Conservation (phyloP, 2,329 filamentous ascomycete species). For the Fusarium nematophilum region DNA sequence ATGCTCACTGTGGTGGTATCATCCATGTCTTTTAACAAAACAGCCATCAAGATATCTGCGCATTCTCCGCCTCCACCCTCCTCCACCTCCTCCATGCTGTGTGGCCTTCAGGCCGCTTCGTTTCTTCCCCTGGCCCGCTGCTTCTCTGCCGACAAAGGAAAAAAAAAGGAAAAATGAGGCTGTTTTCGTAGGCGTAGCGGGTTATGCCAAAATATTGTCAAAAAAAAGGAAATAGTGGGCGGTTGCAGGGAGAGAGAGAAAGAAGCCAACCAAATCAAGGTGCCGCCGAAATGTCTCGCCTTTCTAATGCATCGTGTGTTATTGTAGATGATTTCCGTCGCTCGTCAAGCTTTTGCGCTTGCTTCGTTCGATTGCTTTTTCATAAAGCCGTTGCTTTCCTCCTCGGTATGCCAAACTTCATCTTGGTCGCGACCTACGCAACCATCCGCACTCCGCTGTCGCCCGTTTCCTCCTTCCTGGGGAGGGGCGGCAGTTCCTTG, state of each 20-base stretch:
- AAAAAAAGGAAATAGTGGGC: conserved; percentile 36
- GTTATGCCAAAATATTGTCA: conserved; percentile 33
- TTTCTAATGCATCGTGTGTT: conserved; percentile 45
- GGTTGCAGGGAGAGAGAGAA: conserved; percentile 24
- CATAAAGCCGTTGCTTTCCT: conserved; percentile 36
- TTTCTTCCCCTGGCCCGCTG: conserved; percentile 19
- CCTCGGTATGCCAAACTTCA: conserved; percentile 35
- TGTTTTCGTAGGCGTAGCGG: conserved; percentile 35
- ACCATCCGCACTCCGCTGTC: conserved; percentile 47
- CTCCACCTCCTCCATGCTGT: conserved; percentile 6
- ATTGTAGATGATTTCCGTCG: conserved; percentile 40
- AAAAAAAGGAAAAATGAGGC: conserved; percentile 33
- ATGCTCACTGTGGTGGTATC: conserved; percentile 57
- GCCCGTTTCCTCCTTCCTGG: conserved; percentile 48
- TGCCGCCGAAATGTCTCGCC: conserved; percentile 41
- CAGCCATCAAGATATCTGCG: conserved; percentile 39
- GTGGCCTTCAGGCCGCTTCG: conserved; percentile 9
- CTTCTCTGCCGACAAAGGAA: conserved; percentile 35
- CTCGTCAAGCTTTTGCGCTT: conserved; percentile 40
- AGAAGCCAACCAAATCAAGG: conserved; percentile 32
- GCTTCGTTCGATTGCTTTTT: conserved; percentile 40
- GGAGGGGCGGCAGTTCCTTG: conserved; percentile 70
- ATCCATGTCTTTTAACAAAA: conserved; percentile 52
- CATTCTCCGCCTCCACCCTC: conserved; percentile 25
- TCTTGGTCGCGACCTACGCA: conserved; percentile 45